Evolutionary conservation across 1,284 basidiomycete genomes (phyloP).

Genomic region (Marasmius oreades): DNA sequence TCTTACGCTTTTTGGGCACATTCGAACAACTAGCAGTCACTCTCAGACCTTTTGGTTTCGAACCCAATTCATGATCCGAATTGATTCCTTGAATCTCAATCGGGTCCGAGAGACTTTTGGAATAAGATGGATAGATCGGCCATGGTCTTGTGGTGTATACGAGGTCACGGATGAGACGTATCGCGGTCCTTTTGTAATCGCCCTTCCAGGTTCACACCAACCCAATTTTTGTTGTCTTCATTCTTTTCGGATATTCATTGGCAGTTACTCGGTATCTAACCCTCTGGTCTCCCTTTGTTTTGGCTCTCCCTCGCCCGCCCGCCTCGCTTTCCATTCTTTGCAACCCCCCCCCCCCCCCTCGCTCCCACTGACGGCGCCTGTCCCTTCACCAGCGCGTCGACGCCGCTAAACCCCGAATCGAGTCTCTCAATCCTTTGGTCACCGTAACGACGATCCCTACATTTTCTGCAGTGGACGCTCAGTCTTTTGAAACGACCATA

Average conservation of each 20-base stretch:
- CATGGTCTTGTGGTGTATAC: too few species aligned
- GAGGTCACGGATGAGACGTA: too few species aligned
- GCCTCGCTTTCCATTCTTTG: background rate
- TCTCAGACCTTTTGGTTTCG: too few species aligned
- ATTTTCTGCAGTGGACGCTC: slow-evolving; percentile 44
- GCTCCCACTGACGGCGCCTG: background rate
- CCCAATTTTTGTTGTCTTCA: slow-evolving; percentile 3
- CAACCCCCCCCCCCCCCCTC: too few species aligned
- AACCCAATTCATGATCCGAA: too few species aligned
- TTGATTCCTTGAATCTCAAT: too few species aligned
- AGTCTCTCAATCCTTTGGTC: slow-evolving; percentile 91
- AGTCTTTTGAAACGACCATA: slow-evolving; percentile 59
- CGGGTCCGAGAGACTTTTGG: too few species aligned
- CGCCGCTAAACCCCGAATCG: slow-evolving; percentile 80
- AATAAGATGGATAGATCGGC: too few species aligned
- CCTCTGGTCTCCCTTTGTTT: background rate
- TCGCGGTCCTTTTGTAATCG: too few species aligned
- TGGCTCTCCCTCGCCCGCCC: slow-evolving; percentile 7
- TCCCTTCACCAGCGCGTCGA: slow-evolving; percentile 64
- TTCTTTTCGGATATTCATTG: slow-evolving; percentile 31
- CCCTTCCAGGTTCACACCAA: too few species aligned
- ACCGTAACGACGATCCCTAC: slow-evolving; percentile 65
- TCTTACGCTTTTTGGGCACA: too few species aligned
- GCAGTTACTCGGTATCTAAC: slow-evolving; percentile 28
- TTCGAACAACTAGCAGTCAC: too few species aligned